Conservation (phyloP, 2,329 filamentous ascomycete species). For the Coniochaeta hoffmannii region DNA sequence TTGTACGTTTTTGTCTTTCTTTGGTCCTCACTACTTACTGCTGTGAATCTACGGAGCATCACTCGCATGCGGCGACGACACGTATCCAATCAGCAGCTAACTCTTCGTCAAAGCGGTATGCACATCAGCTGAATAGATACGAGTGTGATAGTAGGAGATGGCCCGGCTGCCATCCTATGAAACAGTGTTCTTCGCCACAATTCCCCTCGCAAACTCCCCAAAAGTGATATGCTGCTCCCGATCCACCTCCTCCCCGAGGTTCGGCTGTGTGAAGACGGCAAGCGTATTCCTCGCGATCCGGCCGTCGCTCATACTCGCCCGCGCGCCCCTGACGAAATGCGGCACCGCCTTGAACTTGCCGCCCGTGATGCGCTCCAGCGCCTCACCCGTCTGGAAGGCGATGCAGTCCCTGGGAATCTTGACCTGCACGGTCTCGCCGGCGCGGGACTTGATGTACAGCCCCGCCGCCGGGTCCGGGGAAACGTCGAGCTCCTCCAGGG, state of each 20-base stretch:
- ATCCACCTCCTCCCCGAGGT: conserved; percentile 74
- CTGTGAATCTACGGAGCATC: no score
- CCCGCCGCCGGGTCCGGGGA: conserved; percentile 82
- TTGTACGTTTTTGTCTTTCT: no score
- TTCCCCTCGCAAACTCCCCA: conserved; percentile 63
- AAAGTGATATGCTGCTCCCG: conserved; percentile 60
- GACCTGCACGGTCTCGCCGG: conserved; percentile 79
- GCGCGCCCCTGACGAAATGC: conserved; percentile 82
- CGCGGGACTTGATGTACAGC: conserved; percentile 87
- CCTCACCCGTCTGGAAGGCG: conserved; percentile 92
- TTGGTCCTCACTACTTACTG: no score
- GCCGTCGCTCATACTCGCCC: conserved; percentile 41
- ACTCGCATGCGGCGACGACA: no score
- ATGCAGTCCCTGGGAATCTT: conserved; percentile 86
- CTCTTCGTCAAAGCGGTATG: no score
- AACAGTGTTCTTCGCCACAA: conserved; percentile 54
- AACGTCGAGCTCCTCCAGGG: conserved; percentile 61
- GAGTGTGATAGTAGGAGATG: no score
- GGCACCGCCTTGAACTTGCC: conserved; percentile 91
- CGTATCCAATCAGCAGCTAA: no score
- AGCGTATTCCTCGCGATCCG: conserved; percentile 76
- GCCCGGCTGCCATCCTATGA: no score
- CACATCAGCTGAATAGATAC: no score
- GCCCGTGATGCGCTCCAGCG: conserved; percentile 82
- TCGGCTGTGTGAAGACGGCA: conserved; percentile 95